Evolutionary conservation across 1,139 yeast species (phyloP).

Genomic region (Hanseniaspora uvarum): DNA sequence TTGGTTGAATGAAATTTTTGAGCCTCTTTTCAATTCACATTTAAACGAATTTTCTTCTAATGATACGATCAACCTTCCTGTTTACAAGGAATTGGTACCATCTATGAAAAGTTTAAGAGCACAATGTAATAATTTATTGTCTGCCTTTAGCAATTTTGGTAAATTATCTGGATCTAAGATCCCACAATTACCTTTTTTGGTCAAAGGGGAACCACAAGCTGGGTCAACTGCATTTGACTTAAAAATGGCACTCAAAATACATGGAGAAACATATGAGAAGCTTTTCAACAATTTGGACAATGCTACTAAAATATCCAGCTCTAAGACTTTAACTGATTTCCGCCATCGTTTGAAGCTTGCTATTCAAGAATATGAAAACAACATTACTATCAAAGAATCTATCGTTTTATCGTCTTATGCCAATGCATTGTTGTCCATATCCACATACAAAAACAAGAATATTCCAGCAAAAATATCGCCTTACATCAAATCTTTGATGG

Average conservation of each 20-base stretch:
- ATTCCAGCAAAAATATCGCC: constrained; percentile 84
- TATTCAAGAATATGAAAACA: constrained; percentile 56
- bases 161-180: constrained; percentile 63
- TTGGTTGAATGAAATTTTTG: constrained; percentile 30
- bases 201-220: constrained; percentile 88
- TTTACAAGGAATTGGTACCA: constrained; percentile 78
- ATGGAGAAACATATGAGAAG: constrained; percentile 56
- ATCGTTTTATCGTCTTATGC: constrained; percentile 68
- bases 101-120: constrained; percentile 75
- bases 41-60: constrained; percentile 37
- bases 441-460: constrained; percentile 31
- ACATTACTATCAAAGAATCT: constrained; percentile 45
- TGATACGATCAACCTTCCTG: constrained; percentile 33
- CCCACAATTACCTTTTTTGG: constrained; percentile 78
- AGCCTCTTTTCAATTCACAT: constrained; percentile 34
- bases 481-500: constrained; percentile 83
- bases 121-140: constrained; percentile 73
- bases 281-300: constrained; percentile 58
- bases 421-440: constrained; percentile 45
- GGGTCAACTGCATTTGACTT: constrained; percentile 89
- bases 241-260: constrained; percentile 62
- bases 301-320: constrained; percentile 58
- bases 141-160: constrained; percentile 66
- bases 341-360: constrained; percentile 57
- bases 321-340: constrained; percentile 71